These are phyloP conservation scores for Penicillium sp. DNA, from an alignment of 2,329 filamentous ascomycete species.

Conservation along the genomic window DNA sequence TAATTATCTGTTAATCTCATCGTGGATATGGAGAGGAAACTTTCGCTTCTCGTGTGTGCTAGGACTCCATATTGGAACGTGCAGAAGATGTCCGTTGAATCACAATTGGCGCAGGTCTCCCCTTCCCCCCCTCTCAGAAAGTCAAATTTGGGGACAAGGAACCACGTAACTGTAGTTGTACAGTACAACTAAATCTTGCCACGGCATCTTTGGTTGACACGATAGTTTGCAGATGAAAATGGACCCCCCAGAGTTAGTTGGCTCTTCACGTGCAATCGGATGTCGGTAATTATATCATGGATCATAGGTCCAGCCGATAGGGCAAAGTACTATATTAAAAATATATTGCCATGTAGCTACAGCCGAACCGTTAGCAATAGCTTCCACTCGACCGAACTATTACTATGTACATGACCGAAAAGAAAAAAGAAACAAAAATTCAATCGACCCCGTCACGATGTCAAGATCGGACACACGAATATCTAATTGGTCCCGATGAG, in stretches of 20 bases:
- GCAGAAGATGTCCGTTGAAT: slow-evolving; percentile 16
- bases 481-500: slow-evolving; percentile 17
- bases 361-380: slow-evolving; percentile 1
- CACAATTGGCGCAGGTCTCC: slow-evolving; percentile 12
- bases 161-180: neutral
- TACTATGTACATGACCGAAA: neutral
- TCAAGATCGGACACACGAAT: slow-evolving; percentile 20
- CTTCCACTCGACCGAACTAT: neutral
- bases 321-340: neutral
- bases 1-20: no score
- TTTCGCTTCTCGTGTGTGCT: slow-evolving; percentile 13
- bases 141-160: neutral
- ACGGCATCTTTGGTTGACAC: neutral
- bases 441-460: slow-evolving; percentile 3
- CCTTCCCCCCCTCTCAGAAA: neutral
- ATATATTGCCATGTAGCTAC: neutral
- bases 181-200: neutral
- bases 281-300: neutral
- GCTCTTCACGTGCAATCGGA: neutral
- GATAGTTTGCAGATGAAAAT: no score
- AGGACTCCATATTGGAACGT: slow-evolving; percentile 16
- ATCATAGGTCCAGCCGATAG: neutral
- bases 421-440: neutral
- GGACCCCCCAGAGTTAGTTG: no score
- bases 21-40: neutral